Evolutionary conservation across 1,139 yeast genomes (phyloP).

Genomic region (Schwanniomyces etchellsii): DNA sequence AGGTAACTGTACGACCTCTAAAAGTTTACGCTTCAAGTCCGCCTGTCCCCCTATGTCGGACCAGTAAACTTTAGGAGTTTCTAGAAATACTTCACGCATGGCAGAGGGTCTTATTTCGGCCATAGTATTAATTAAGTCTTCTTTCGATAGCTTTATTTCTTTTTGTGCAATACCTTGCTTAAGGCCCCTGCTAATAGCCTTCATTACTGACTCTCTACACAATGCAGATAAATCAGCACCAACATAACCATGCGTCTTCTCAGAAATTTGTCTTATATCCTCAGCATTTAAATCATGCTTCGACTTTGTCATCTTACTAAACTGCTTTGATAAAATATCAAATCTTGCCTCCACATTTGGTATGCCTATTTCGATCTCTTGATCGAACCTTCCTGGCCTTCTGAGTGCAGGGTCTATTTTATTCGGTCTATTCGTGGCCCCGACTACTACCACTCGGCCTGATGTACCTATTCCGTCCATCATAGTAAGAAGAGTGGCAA

Average conservation of each 20-base stretch:
- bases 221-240: slow-evolving; percentile 90
- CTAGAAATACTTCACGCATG: slow-evolving; percentile 91
- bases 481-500: slow-evolving; percentile 78
- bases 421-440: slow-evolving; percentile 77
- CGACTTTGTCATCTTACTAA: slow-evolving; percentile 49
- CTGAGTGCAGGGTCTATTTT: slow-evolving; percentile 57
- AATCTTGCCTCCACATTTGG: slow-evolving; percentile 66
- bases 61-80: slow-evolving; percentile 93
- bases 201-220: slow-evolving; percentile 84
- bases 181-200: slow-evolving; percentile 63
- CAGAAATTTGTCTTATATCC: slow-evolving; percentile 55
- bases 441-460: slow-evolving; percentile 71
- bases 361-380: slow-evolving; percentile 73
- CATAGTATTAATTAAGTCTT: slow-evolving; percentile 64
- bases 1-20: slow-evolving; percentile 90
- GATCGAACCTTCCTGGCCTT: slow-evolving; percentile 78
- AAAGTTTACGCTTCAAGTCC: slow-evolving; percentile 68
- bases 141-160: slow-evolving; percentile 25
- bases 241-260: slow-evolving; percentile 53
- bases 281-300: slow-evolving; percentile 51
- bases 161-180: slow-evolving; percentile 13
- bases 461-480: slow-evolving; percentile 83
- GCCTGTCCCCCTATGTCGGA: slow-evolving; percentile 94
- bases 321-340: slow-evolving; percentile 59
- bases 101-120: slow-evolving; percentile 88